These are phyloP conservation scores for Candida sanyaensis DNA, from an alignment of 1,139 yeast genomes.

Conservation along the genomic window DNA sequence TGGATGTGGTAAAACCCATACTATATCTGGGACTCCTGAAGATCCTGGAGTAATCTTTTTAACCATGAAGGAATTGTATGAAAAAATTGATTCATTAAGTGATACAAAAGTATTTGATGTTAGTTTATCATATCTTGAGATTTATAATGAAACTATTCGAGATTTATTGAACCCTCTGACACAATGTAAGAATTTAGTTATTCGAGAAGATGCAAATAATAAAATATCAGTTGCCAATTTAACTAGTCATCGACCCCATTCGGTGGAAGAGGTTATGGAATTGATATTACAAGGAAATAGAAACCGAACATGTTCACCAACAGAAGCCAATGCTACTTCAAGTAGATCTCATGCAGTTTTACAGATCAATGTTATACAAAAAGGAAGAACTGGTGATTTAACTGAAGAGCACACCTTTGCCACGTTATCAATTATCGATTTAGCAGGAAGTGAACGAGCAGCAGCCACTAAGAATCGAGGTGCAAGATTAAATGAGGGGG, in stretches of 20 bases:
- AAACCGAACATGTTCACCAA: slow-evolving; percentile 81
- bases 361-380: slow-evolving; percentile 73
- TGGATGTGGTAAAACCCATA: slow-evolving; percentile 97
- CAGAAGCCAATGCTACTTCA: slow-evolving; percentile 88
- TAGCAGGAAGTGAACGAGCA: slow-evolving; percentile 96
- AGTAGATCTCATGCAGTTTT: slow-evolving; percentile 93
- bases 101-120: slow-evolving; percentile 64
- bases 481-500: slow-evolving; percentile 80
- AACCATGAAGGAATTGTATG: slow-evolving; percentile 76
- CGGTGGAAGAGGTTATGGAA: slow-evolving; percentile 80
- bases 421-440: slow-evolving; percentile 80
- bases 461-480: slow-evolving; percentile 87
- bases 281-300: slow-evolving; percentile 70
- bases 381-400: slow-evolving; percentile 61
- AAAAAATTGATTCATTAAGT: slow-evolving; percentile 51
- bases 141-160: slow-evolving; percentile 84
- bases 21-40: slow-evolving; percentile 74
- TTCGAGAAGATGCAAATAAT: slow-evolving; percentile 72
- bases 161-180: slow-evolving; percentile 70
- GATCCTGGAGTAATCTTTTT: slow-evolving; percentile 81
- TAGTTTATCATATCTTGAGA: slow-evolving; percentile 75
- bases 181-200: slow-evolving; percentile 45
- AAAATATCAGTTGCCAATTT: slow-evolving; percentile 76
- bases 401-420: slow-evolving; percentile 73
- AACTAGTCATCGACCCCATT: slow-evolving; percentile 60